These are phyloP conservation scores for Cinchona pubescens DNA, from an alignment of 257 asterid species.

Conservation along the genomic window DNA sequence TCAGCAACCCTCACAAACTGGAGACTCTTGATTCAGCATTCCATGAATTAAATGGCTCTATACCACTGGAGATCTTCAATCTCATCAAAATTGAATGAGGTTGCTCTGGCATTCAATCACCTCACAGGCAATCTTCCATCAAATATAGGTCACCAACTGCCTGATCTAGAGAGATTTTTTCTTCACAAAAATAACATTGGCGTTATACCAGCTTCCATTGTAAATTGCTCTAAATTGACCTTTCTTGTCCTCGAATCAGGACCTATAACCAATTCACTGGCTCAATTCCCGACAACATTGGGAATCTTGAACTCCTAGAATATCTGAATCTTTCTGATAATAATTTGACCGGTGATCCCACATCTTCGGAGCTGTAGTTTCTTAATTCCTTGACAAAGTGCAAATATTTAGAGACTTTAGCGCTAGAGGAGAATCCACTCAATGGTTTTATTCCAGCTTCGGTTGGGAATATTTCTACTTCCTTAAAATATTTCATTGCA, in stretches of 20 bases:
- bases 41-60: slow-evolving; percentile 21
- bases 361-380: not conserved
- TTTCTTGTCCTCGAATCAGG: not conserved
- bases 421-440: not conserved
- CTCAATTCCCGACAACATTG: not conserved
- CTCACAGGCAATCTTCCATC: slow-evolving; percentile 5
- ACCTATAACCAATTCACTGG: slow-evolving; percentile 8
- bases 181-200: slow-evolving; percentile 12
- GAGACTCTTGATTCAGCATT: not conserved
- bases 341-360: not conserved
- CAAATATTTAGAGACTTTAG: no score
- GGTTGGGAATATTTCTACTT: not conserved
- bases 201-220: slow-evolving; percentile 13
- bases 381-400: not conserved
- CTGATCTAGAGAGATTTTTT: not conserved
- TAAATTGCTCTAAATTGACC: not conserved
- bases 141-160: not conserved
- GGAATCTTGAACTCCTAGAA: not conserved
- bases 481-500: not conserved
- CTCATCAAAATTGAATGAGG: not conserved
- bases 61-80: slow-evolving; percentile 22
- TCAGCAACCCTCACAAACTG: not conserved
- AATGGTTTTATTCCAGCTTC: slow-evolving; percentile 16
- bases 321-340: not conserved
- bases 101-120: not conserved